Evolutionary conservation across 805 yeast genomes (phyloP).

Genomic region (Yarrowia divulgata): DNA sequence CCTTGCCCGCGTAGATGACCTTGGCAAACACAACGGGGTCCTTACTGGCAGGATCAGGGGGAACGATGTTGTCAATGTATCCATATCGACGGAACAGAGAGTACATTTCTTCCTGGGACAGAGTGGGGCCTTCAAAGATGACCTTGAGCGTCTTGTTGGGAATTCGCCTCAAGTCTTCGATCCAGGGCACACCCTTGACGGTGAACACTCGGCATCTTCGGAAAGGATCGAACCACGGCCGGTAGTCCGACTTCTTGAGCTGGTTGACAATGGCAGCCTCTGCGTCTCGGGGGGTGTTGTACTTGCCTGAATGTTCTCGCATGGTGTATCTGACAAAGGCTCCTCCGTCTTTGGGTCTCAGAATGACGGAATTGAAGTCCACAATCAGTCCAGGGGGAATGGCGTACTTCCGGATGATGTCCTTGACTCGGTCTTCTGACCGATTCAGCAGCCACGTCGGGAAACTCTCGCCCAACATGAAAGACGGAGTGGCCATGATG

Average conservation of each 20-base stretch:
- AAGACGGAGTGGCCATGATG: slow-evolving; percentile 40
- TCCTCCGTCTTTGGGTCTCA: slow-evolving; percentile 88
- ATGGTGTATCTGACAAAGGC: slow-evolving; percentile 82
- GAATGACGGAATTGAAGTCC: slow-evolving; percentile 65
- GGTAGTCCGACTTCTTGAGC: slow-evolving; percentile 47
- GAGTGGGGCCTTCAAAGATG: slow-evolving; percentile 74
- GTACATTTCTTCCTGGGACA: slow-evolving; percentile 83
- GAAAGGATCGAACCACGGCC: slow-evolving; percentile 54
- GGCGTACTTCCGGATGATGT: slow-evolving; percentile 41
- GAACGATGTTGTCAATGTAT: slow-evolving; percentile 72
- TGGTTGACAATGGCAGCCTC: slow-evolving; percentile 58
- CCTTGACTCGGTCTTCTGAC: slow-evolving; percentile 40
- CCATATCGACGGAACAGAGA: slow-evolving; percentile 89
- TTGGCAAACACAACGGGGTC: slow-evolving; percentile 60
- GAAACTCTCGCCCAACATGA: slow-evolving; percentile 31
- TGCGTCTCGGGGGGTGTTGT: slow-evolving; percentile 57
- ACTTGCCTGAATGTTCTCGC: slow-evolving; percentile 54
- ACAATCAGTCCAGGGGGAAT: slow-evolving; percentile 48
- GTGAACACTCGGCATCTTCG: slow-evolving; percentile 64
- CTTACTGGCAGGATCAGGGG: slow-evolving; percentile 57
- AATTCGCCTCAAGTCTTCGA: slow-evolving; percentile 84
- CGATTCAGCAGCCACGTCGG: slow-evolving; percentile 25
- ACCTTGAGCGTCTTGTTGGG: slow-evolving; percentile 72
- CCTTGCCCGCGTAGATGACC: slow-evolving; percentile 61
- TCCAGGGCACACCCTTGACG: slow-evolving; percentile 95